A percentile compares a stretch with the other conserved stretches of the same genome.
These are phyloP conservation scores for Penicillium robsamsonii DNA, from an alignment of 495 filamentous ascomycete species.

Conservation along the genomic window DNA sequence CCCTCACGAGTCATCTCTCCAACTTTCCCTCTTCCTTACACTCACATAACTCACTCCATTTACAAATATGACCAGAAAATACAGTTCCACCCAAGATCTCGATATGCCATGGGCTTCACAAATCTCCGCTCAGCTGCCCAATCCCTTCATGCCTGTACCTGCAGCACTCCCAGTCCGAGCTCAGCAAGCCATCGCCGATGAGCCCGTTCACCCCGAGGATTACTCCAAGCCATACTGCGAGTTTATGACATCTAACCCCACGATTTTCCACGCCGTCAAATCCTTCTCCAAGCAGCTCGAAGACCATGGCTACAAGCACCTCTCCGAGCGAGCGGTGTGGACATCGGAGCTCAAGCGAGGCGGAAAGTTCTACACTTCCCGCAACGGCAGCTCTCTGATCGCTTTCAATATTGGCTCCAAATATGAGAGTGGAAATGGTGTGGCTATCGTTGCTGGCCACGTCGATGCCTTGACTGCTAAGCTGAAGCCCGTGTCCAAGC, in stretches of 20 bases:
- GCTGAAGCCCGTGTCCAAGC: slow-evolving; percentile 84
- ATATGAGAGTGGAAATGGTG: slow-evolving; percentile 83
- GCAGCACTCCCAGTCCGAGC: slow-evolving; percentile 16
- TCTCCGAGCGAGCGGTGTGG: slow-evolving; percentile 80
- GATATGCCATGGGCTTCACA: slow-evolving; percentile 27
- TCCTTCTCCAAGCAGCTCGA: slow-evolving; percentile 70
- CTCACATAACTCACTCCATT: slow-evolving; percentile 1
- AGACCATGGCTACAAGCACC: slow-evolving; percentile 68
- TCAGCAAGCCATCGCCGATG: slow-evolving; percentile 17
- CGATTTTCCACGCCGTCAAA: slow-evolving; percentile 83
- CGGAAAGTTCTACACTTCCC: slow-evolving; percentile 83
- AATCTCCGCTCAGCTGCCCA: slow-evolving; percentile 24
- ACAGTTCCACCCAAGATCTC: slow-evolving; percentile 18
- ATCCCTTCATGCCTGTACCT: slow-evolving; percentile 8
- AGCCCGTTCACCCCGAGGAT: slow-evolving; percentile 45
- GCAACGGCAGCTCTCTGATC: slow-evolving; percentile 83
- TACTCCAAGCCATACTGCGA: slow-evolving; percentile 84
- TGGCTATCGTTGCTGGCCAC: slow-evolving; percentile 79
- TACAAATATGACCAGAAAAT: slow-evolving; percentile 30
- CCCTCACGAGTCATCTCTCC: slow-evolving; percentile 24
- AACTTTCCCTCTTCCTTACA: slow-evolving; percentile 7
- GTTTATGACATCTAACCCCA: slow-evolving; percentile 87
- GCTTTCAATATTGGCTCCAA: slow-evolving; percentile 81
- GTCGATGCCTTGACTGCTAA: slow-evolving; percentile 87
- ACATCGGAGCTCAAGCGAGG: slow-evolving; percentile 67